phyloP scores from a whole-genome alignment of 2,329 filamentous ascomycete species.

The Neofusicoccum cordaticola region DNA sequence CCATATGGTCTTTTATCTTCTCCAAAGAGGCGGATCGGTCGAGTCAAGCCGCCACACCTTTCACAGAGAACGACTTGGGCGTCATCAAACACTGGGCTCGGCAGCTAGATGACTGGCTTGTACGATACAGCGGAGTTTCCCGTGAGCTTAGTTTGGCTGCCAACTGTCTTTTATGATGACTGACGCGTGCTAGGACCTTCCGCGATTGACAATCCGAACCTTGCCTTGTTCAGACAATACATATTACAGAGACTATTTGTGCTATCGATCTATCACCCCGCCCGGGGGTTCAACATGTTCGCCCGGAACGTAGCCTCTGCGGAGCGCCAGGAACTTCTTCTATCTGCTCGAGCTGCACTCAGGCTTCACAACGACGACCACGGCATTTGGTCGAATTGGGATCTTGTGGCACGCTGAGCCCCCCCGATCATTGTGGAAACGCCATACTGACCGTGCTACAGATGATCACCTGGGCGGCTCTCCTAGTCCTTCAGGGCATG shows the following conservation, averaged over 20 bases:
- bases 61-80: slow-evolving; percentile 41
- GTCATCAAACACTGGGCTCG: slow-evolving; percentile 45
- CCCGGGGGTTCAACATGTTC: slow-evolving; percentile 40
- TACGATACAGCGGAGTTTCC: slow-evolving; percentile 31
- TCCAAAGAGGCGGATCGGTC: slow-evolving; percentile 21
- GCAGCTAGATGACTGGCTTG: slow-evolving; percentile 44
- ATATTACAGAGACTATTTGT: slow-evolving; percentile 43
- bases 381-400: slow-evolving; percentile 47
- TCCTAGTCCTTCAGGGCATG: slow-evolving; percentile 44
- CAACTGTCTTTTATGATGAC: not conserved
- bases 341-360: slow-evolving; percentile 42
- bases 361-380: slow-evolving; percentile 41
- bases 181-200: slow-evolving; percentile 20
- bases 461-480: slow-evolving; percentile 46
- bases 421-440: not conserved
- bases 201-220: slow-evolving; percentile 34
- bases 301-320: slow-evolving; percentile 38
- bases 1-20: slow-evolving; percentile 45
- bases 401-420: slow-evolving; percentile 29
- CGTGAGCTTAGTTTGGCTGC: not conserved
- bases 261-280: slow-evolving; percentile 45
- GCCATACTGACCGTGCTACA: not conserved
- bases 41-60: slow-evolving; percentile 25
- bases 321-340: slow-evolving; percentile 42
- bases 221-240: slow-evolving; percentile 42